Evolutionary conservation across 331 rosid genomes (phyloP), one percentile per base, ranked within the genome.

Genomic region (Dryas integrifolia): DNA sequence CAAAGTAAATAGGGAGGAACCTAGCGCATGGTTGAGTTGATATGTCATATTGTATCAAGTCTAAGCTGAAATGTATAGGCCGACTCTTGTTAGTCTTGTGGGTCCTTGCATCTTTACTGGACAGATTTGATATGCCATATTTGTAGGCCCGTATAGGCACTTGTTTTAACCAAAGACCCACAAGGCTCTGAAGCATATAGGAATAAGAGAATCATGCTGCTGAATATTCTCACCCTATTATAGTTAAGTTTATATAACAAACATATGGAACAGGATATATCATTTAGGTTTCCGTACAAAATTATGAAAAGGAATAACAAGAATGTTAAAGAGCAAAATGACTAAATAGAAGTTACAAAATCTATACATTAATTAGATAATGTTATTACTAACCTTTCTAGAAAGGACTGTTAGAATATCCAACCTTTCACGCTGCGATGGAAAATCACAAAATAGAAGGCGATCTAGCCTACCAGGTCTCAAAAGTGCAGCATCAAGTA

Each of bases 401-500:
- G 97, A 91, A 79, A 94, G 97, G 11, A 94, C 98, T 0, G 79
- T 76, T 48, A 94, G 92, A 83, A 94, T 91, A 80, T 89, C 97
- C 83, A 94, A 68, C 77, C 98, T 89, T 85, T 91, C 98, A 3
- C 71, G 76, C 43, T 64, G 58, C 15, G 98, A 87, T 43, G 98
- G 97, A 70, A 94, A 94, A 84, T 89, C 97, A 38, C 97, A 94
- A 81, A 88, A 94, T 35, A 94, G 86, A 84, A 94, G 97, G 67
- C 96, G 96, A 85, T 94, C 98, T 62, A 94, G 85, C 76, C 98
- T 85, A 62, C 97, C 97, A 52, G 98, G 98, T 85, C 97, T 86
- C 85, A 94, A 76, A 63, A 94, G 85, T 18, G 97, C 98, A 7
- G 97, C 98, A 79, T 94, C 97, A 68, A 94, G 95, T 80, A 94